phyloP scores from a whole-genome alignment of 306 rosid genomes.

The Acacia melanoxylon region DNA sequence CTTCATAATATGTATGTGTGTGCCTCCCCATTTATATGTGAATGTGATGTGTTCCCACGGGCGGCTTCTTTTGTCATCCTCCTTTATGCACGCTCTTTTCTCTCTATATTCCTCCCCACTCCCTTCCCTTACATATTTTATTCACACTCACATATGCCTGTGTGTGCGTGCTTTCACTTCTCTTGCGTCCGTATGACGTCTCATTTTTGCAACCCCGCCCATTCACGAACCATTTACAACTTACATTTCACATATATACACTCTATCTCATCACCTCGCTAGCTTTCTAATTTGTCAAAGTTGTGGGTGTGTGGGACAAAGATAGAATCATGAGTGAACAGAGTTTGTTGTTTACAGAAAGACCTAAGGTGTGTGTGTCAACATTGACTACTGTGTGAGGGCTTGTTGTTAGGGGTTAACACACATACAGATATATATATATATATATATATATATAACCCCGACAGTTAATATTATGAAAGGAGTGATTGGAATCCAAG shows the following conservation, averaged over 20 bases:
- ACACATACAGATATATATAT: too few relatives aligned
- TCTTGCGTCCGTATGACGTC: background rate
- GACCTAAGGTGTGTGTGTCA: background rate
- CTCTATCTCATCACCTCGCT: background rate
- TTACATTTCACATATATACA: background rate
- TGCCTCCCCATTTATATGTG: background rate
- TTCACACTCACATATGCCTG: background rate
- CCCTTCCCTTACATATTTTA: background rate
- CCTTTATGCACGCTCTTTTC: conserved; percentile 62
- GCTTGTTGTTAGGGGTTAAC: too few relatives aligned
- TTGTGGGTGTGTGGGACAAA: background rate
- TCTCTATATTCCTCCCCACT: background rate
- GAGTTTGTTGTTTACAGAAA: background rate
- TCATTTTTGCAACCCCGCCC: background rate
- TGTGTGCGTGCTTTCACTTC: background rate
- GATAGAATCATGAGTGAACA: background rate
- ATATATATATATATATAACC: background rate
- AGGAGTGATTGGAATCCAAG: background rate
- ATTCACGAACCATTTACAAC: background rate
- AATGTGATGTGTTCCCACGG: background rate
- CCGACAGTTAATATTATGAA: background rate
- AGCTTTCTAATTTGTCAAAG: background rate
- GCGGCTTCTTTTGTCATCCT: conserved; percentile 54
- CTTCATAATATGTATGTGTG: too few relatives aligned
- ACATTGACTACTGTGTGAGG: background rate